These are phyloP conservation scores for Lactarius deliciosus DNA, from an alignment of 768 basidiomycete species.

Conservation along the genomic window DNA sequence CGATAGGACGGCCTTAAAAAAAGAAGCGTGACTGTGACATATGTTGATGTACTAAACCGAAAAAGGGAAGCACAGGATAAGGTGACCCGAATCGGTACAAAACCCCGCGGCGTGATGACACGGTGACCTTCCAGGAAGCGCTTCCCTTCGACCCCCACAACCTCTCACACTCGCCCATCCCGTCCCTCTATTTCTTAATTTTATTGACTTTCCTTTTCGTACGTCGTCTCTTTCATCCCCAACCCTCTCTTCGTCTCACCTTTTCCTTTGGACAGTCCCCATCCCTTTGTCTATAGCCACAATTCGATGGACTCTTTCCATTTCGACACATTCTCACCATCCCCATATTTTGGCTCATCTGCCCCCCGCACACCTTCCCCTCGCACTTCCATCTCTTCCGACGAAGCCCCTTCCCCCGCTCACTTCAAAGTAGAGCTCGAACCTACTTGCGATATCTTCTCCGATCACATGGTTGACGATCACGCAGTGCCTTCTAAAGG, in stretches of 20 bases:
- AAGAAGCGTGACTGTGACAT: slow-evolving; percentile 26
- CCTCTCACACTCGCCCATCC: slow-evolving; percentile 23
- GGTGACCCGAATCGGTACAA: slow-evolving; percentile 30
- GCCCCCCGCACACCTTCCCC: slow-evolving; percentile 76
- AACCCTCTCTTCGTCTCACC: slow-evolving; percentile 9
- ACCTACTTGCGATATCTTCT: slow-evolving; percentile 53
- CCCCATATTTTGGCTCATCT: slow-evolving; percentile 62
- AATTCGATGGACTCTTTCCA: slow-evolving; percentile 43
- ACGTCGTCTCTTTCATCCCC: slow-evolving; percentile 17
- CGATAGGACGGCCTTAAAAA: slow-evolving; percentile 18
- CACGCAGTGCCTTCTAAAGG: slow-evolving; percentile 41
- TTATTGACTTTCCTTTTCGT: slow-evolving; percentile 27
- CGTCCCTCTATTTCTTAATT: slow-evolving; percentile 28
- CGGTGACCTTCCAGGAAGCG: slow-evolving; percentile 30
- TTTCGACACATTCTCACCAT: slow-evolving; percentile 61
- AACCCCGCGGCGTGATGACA: slow-evolving; percentile 30
- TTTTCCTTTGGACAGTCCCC: slow-evolving; percentile 24
- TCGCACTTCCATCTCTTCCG: slow-evolving; percentile 37
- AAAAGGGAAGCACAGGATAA: slow-evolving; percentile 29
- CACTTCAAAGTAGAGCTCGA: slow-evolving; percentile 47
- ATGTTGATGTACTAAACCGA: slow-evolving; percentile 22
- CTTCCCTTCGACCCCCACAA: slow-evolving; percentile 30
- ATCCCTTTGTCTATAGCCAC: slow-evolving; percentile 22
- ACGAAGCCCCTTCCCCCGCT: slow-evolving; percentile 34
- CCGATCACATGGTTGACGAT: slow-evolving; percentile 46